Base-by-base conservation (phyloP, 805 yeast genomes). In the Suhomyces tanzawaensis region DNA sequence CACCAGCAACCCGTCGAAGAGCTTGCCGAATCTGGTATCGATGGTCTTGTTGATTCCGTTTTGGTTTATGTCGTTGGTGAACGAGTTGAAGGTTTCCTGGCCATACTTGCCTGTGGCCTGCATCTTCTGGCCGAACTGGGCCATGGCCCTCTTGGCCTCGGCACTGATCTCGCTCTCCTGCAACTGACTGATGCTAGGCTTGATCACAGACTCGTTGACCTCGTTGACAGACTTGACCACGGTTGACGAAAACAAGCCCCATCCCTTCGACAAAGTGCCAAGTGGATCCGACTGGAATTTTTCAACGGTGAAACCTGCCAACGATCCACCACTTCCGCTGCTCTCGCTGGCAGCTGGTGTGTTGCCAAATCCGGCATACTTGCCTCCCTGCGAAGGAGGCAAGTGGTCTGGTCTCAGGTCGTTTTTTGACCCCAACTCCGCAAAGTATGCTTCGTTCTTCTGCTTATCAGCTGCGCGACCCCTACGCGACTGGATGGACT, bases 321-420 rank as follows among this genome's bases (percentile, higher is more conserved):
- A 61, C 7, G 81, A 65, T 1, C 78, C 76, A 34, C 62, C 69
- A 29, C 55, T 52, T 16, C 49, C 46, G 27, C 43, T 32, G 19
- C 45, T 33, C 29, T 34, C 36, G n/a, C 46, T 32, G 19, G 82
- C 78, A 18, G 68, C 71, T 3, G 90, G 87, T 0, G 88, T 76
- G 50, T 81, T 85, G 25, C 98, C 98, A 65, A 91, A 90, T 1
- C 98, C 98, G 45, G 79, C 81, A 58, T 81, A 90, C 57, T 81
- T 85, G 35, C 97, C 98, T 45, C 98, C 98, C 64, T 90, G 88
- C 9, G 91, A 84, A 19, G 98, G 98, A 3, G 91, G 95, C 36
- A 88, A 57, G 58, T 84, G 67, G 1, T 76, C 87, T 2, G 97
- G 86, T 59, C 95, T 77, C 14, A 70, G 43, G 6, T 79, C 81